Evolutionary conservation across 1,284 basidiomycete genomes (phyloP).

Genomic region (Ganoderma leucocontextum): DNA sequence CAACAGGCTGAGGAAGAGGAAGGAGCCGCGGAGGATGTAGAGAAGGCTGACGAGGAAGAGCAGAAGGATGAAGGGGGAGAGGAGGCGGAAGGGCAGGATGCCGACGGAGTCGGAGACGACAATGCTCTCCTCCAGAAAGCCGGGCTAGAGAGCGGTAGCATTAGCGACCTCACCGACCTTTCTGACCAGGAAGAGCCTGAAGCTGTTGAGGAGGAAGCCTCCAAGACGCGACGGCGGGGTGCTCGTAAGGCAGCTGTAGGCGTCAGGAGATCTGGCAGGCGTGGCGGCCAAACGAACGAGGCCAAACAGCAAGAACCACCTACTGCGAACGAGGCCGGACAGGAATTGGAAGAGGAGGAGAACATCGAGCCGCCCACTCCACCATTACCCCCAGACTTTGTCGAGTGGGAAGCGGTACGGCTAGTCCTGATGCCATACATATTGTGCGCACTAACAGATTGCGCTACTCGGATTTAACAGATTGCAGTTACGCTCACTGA

Average conservation of each 20-base stretch:
- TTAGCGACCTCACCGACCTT: constrained; percentile 78
- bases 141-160: constrained; percentile 64
- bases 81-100: constrained; percentile 29
- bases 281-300: background rate
- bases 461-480: constrained; percentile 46
- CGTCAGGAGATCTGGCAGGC: constrained; percentile 14
- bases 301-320: constrained; percentile 3
- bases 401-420: constrained; percentile 87
- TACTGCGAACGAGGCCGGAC: background rate
- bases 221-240: constrained; percentile 11
- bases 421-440: background rate
- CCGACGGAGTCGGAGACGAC: constrained; percentile 18
- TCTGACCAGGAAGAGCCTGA: constrained; percentile 44
- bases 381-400: constrained; percentile 58
- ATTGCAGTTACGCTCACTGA: constrained; percentile 83
- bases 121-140: constrained; percentile 47
- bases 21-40: constrained; percentile 22
- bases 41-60: constrained; percentile 12
- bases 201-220: constrained; percentile 20
- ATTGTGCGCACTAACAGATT: constrained; percentile 5
- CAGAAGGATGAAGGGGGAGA: constrained; percentile 12
- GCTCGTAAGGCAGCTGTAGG: constrained; percentile 3
- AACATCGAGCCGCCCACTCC: constrained; percentile 24
- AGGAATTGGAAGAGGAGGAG: constrained; percentile 26
- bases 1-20: constrained; percentile 28